Base-by-base conservation (phyloP, 768 basidiomycete genomes). In the Russula griseocarnosa region DNA sequence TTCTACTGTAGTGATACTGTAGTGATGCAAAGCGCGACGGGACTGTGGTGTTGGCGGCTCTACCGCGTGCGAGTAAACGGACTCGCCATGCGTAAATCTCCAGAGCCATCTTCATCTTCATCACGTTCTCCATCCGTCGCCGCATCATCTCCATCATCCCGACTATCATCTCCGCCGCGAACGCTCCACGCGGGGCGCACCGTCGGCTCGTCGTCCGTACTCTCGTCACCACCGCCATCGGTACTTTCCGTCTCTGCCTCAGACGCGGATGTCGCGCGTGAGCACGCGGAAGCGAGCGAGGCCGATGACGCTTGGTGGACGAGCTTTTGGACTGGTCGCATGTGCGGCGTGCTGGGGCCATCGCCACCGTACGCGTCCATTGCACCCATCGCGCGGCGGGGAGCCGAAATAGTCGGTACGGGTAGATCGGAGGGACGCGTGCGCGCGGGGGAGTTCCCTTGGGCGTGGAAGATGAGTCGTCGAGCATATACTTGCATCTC, bases 401-500 rank as follows among this genome's bases (percentile, higher is more conserved):
- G 67, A 0, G 73, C 63, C 7, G 66, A 36, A 66, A 73, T 34
- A 50, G 66, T 61, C 16, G 60, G 32, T 24, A 64, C 30, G 4
- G 58, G 58, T 3, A 22, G 53, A 11, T 55, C 58, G 1, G 58
- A 64, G 32, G 24, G 63, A 50, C 46, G 46, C 0, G 26, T 20
- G 8, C 38, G 47, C 5, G 55, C 8, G n/a, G 60, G 79, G 73
- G 62, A 20, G 53, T 60, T 63, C 38, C 60, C 66, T 58, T 79
- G 77, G 6, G 86, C 85, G 70, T 88, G 93, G 40, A 85, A 74
- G 58, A 96, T 80, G 58, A 99, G 83, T 68, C 94, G 88, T 70
- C 94, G 91, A 2, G 94, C 94, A 74, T 98, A 99, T 58, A 85
- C 83, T 74, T 97, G 93, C 90, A 98, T 94, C 75, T 98, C 96